These are phyloP conservation scores for Monilinia vaccinii-corymbosi DNA, from an alignment of 2,329 filamentous ascomycete genomes.

Conservation along the genomic window DNA sequence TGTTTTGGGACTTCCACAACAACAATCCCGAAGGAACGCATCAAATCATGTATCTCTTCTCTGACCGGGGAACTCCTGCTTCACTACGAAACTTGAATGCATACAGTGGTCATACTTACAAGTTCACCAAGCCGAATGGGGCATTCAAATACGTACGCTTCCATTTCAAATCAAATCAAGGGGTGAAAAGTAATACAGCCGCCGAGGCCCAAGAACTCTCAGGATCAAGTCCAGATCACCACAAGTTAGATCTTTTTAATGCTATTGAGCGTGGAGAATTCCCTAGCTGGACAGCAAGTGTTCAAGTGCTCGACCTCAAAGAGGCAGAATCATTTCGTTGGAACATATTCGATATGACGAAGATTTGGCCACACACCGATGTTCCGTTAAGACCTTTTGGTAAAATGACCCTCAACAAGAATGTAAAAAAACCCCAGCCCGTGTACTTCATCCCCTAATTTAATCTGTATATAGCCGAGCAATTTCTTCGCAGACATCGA, in stretches of 20 bases:
- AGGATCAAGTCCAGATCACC: conserved; percentile 50
- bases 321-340: conserved; percentile 51
- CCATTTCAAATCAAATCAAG: conserved; percentile 54
- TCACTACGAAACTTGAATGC: conserved; percentile 59
- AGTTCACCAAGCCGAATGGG: conserved; percentile 56
- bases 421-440: conserved; percentile 31
- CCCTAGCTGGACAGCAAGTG: conserved; percentile 54
- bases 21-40: conserved; percentile 43
- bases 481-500: conserved; percentile 61
- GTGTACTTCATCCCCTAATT: neutral
- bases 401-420: conserved; percentile 54
- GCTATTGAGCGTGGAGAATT: conserved; percentile 51
- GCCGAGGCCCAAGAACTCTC: conserved; percentile 48
- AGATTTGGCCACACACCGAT: conserved; percentile 56
- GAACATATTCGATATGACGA: conserved; percentile 62
- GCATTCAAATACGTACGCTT: conserved; percentile 58
- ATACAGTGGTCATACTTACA: conserved; percentile 59
- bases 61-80: conserved; percentile 56
- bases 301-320: conserved; percentile 55
- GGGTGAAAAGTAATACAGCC: conserved; percentile 49
- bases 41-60: conserved; percentile 57
- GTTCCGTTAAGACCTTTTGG: conserved; percentile 55
- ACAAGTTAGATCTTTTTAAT: conserved; percentile 55
- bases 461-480: conserved; percentile 30
- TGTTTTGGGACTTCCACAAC: conserved; percentile 11